Evolutionary conservation across 805 yeast genomes (phyloP), one percentile per base, ranked within the genome.

Genomic region (Saccharomycopsis babjevae): DNA sequence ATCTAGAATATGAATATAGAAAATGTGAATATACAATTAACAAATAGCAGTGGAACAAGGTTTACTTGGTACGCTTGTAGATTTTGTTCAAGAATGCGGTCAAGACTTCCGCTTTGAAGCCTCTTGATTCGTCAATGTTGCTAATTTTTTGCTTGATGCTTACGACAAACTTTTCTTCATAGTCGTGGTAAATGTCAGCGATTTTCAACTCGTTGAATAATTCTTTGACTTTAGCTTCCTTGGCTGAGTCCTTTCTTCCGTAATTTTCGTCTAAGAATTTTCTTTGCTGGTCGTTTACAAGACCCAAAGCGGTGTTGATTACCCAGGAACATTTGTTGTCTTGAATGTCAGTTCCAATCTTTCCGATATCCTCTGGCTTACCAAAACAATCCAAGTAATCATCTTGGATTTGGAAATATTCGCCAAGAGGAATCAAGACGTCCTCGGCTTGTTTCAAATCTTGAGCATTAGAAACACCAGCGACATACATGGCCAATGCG

Each of bases 291-390:
- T 90, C 83, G 32, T 82, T 79, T 59, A 83, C 93, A 66, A 85
- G 76, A 72, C 86, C 81, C 68, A 94, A 82, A 7, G 99, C 99
- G 68, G 89, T 88, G 79, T 94, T 94, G 69, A 94, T 82, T 60
- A 94, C 85, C 99, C 99, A 94, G 54, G 97, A 88, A 76, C 99
- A 94, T 76, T 94, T 94, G 83, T 94, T 94, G 76, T 94, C 99
- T 77, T 88, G 88, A 71, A 94, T 94, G 73, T 94, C 99, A 63
- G 99, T 94, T 67, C 99, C 99, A 68, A 94, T 90, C 80, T 94
- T 94, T 65, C 99, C 99, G 71, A 92, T 94, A 70, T 93, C 90
- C 71, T 89, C 96, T 52, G 99, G 97, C 68, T 93, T 90, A 66
- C 99, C 99, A 71, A 89, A 94, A 74, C 97, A 89, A 75, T 94